These are phyloP conservation scores for Lachancea sp. DNA, from an alignment of 805 yeast species.

Conservation along the genomic window DNA sequence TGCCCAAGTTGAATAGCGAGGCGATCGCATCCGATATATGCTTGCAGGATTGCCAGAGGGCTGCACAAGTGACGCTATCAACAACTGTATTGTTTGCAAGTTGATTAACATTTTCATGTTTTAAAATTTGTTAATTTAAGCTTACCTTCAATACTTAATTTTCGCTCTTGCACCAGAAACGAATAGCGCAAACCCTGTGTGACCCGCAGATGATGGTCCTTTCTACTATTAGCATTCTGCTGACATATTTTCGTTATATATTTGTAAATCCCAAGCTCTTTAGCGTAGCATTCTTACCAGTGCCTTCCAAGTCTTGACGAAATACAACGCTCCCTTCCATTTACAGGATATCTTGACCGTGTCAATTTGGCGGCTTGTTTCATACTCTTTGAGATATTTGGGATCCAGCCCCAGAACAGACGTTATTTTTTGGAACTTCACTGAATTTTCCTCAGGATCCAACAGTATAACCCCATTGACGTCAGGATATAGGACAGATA, in stretches of 20 bases:
- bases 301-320: conserved; percentile 21
- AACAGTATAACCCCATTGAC: conserved; percentile 25
- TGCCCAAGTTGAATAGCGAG: background rate
- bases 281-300: conserved; percentile 2
- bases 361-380: background rate
- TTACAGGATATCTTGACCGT: conserved; percentile 10
- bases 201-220: no score
- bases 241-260: no score
- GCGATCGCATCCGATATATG: background rate
- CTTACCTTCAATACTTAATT: no score
- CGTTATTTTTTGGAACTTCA: conserved; percentile 20
- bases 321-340: conserved; percentile 14
- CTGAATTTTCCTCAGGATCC: conserved; percentile 17
- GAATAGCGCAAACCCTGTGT: no score
- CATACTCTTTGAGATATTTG: background rate
- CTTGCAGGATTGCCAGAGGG: background rate
- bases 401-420: conserved; percentile 2
- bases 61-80: no score
- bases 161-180: no score
- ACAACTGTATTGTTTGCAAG: no score
- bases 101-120: no score
- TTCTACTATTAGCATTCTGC: no score
- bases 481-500: conserved; percentile 23
- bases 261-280: no score
- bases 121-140: no score